These are phyloP conservation scores for Coemansia sp. DNA, from an alignment of 192 early-diverging fungal species.

Conservation along the genomic window DNA sequence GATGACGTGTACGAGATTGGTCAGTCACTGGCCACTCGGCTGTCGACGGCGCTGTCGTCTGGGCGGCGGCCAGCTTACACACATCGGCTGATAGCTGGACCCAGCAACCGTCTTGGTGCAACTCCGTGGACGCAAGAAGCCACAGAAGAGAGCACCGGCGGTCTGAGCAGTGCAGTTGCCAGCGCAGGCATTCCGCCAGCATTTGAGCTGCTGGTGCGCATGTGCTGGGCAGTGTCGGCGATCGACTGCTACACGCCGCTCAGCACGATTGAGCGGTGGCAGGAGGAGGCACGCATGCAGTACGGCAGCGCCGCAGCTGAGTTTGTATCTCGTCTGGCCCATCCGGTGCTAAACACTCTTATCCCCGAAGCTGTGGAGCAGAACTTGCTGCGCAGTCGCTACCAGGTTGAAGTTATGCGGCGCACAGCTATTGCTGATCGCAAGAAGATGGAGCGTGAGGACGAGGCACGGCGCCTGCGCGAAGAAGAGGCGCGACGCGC, in stretches of 20 bases:
- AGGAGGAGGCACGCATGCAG: conserved; percentile 82
- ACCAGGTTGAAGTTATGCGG: conserved; percentile 45
- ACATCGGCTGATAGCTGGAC: conserved; percentile 23
- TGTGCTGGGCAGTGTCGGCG: conserved; percentile 41
- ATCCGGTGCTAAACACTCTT: conserved; percentile 67
- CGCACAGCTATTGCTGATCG: conserved; percentile 40
- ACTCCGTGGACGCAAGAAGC: conserved; percentile 18
- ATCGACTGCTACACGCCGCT: conserved; percentile 71
- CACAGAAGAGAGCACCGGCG: background rate
- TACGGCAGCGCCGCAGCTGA: conserved; percentile 64
- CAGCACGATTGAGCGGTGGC: conserved; percentile 78
- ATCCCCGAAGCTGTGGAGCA: conserved; percentile 75
- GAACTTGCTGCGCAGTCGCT: conserved; percentile 41
- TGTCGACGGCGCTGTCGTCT: conserved; percentile 30
- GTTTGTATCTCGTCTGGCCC: conserved; percentile 60
- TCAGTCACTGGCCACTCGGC: conserved; percentile 30
- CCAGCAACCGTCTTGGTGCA: conserved; percentile 17
- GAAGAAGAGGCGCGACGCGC: conserved; percentile 55
- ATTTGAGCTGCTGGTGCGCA: conserved; percentile 37
- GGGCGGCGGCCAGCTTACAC: conserved; percentile 45
- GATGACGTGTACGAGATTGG: conserved; percentile 49
- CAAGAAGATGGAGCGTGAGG: conserved; percentile 49
- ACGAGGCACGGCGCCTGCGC: conserved; percentile 50
- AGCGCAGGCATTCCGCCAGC: conserved; percentile 21
- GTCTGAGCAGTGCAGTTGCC: conserved; percentile 11